These are phyloP conservation scores for Monosporascus ibericus DNA, from an alignment of 2,329 filamentous ascomycete species.

Conservation along the genomic window DNA sequence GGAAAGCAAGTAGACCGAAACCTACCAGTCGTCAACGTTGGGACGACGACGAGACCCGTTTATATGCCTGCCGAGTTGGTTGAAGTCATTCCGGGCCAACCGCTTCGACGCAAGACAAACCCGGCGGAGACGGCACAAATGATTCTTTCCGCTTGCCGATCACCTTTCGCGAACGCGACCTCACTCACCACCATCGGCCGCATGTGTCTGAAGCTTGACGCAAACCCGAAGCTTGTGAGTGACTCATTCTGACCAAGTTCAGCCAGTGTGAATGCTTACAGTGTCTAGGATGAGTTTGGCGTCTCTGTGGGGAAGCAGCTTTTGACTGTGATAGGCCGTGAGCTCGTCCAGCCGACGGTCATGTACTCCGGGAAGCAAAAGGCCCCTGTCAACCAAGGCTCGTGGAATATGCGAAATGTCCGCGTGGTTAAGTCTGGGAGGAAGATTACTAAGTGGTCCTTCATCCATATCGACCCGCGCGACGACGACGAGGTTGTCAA, in stretches of 20 bases:
- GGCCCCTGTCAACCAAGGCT: constrained; percentile 29
- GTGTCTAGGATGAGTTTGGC: constrained; percentile 45
- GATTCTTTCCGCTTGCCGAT: constrained; percentile 66
- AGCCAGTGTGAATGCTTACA: constrained; percentile 1
- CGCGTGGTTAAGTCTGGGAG: constrained; percentile 48
- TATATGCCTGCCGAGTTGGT: constrained; percentile 66
- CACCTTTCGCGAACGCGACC: constrained; percentile 58
- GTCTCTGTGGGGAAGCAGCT: constrained; percentile 55
- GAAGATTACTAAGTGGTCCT: constrained; percentile 44
- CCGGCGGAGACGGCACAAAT: constrained; percentile 59
- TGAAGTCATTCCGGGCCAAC: constrained; percentile 57
- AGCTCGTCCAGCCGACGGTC: constrained; percentile 56
- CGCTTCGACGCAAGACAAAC: constrained; percentile 52
- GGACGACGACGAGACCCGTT: constrained; percentile 46
- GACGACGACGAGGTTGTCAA: constrained; percentile 2
- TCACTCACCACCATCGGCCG: constrained; percentile 58
- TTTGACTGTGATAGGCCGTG: constrained; percentile 66
- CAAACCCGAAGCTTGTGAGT: constrained; percentile 39
- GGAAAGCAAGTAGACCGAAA: constrained; percentile 24
- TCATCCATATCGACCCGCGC: constrained; percentile 31
- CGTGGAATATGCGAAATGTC: constrained; percentile 61
- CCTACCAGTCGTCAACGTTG: constrained; percentile 62
- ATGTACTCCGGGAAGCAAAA: constrained; percentile 41
- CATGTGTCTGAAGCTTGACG: constrained; percentile 50
- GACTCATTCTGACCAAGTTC: neutral